phyloP scores from a whole-genome alignment of 192 early-diverging fungal genomes.

The Chytriomyces confervae region DNA sequence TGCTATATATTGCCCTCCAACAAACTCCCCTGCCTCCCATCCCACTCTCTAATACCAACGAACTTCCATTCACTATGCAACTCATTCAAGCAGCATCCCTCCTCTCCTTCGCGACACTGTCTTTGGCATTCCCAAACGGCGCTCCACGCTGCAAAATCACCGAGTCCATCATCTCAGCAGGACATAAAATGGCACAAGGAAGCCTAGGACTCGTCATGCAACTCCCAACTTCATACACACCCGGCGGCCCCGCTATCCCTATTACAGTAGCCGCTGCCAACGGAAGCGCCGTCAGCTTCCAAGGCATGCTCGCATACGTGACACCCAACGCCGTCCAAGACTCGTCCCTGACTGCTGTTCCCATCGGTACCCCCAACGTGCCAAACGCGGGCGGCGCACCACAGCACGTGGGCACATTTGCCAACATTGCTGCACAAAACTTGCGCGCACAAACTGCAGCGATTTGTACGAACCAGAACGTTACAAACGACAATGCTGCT shows the following conservation, averaged over 20 bases:
- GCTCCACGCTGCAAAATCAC: slow-evolving; percentile 28
- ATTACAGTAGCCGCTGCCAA: slow-evolving; percentile 10
- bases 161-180: slow-evolving; percentile 1
- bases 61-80: background rate
- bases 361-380: background rate
- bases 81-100: background rate
- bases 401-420: slow-evolving; percentile 18
- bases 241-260: slow-evolving; percentile 19
- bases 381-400: background rate
- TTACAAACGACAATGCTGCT: slow-evolving; percentile 24
- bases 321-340: slow-evolving; percentile 35
- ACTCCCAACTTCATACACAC: slow-evolving; percentile 22
- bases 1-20: too few relatives aligned
- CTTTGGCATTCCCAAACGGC: slow-evolving; percentile 14
- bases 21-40: too few relatives aligned
- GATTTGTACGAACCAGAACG: slow-evolving; percentile 32
- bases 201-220: slow-evolving; percentile 11
- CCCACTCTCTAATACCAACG: too few relatives aligned
- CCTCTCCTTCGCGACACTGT: background rate
- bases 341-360: slow-evolving; percentile 5
- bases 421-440: slow-evolving; percentile 5
- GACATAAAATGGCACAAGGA: background rate
- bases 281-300: background rate
- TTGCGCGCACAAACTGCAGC: slow-evolving; percentile 47
- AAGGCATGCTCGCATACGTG: slow-evolving; percentile 45